Conservation (phyloP, 768 basidiomycete species). For the Boletus sp. region DNA sequence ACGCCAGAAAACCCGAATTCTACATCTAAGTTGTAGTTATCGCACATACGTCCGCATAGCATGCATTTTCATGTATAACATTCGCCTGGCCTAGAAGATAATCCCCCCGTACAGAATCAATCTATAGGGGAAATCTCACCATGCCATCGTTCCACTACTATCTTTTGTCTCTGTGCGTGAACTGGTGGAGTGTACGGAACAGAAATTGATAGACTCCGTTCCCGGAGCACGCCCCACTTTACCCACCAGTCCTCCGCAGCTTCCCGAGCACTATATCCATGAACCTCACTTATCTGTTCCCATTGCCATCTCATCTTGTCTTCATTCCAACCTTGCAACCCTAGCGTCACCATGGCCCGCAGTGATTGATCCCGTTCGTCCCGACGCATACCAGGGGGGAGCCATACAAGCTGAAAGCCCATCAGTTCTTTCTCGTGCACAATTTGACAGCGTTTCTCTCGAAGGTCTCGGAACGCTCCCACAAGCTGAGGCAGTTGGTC, state of each 20-base stretch:
- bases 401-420: constrained; percentile 39
- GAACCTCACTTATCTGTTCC: constrained; percentile 48
- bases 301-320: constrained; percentile 44
- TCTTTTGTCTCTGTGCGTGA: background rate
- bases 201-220: constrained; percentile 25
- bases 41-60: background rate
- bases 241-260: constrained; percentile 61
- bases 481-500: constrained; percentile 47
- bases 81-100: constrained; percentile 2
- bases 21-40: constrained; percentile 52
- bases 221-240: constrained; percentile 45
- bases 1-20: constrained; percentile 90
- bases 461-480: constrained; percentile 53
- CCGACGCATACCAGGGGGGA: constrained; percentile 40
- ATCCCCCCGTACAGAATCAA: background rate
- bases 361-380: constrained; percentile 41
- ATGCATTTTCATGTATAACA: background rate
- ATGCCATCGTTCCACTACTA: background rate
- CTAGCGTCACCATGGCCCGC: constrained; percentile 9
- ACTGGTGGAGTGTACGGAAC: background rate
- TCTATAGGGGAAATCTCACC: background rate
- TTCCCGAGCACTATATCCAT: constrained; percentile 49
- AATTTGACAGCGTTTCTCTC: constrained; percentile 40
- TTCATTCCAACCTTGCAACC: constrained; percentile 41
- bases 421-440: constrained; percentile 41